Base-by-base conservation (phyloP, 768 basidiomycete genomes). In the Russula olivacea region DNA sequence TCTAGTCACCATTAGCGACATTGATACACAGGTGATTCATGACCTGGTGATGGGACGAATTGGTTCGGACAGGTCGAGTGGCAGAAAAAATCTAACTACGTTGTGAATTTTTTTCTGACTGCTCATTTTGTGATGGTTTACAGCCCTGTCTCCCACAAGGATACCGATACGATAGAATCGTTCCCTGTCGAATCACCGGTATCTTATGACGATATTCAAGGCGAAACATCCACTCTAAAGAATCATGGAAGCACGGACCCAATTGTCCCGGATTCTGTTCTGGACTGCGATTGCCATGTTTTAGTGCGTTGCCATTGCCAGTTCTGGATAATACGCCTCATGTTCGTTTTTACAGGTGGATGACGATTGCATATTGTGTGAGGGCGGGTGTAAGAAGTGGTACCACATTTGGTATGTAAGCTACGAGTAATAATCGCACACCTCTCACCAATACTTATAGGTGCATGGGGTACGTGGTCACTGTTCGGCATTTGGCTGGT, bases 211-310 rank as follows among this genome's bases (percentile, higher is more conserved):
- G 52, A 55, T 25, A 34, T 57, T 30, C 52, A 55, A 32, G 47
- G 40, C 55, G 23, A 57, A 48, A 8, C 7, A 38, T 34, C 45
- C 10, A 25, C 63, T n/a, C 48, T 17, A 59, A 55, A 14, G 70
- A 67, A 61, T 68, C 34, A 49, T 28, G 58, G 30, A 59, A 51
- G 60, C 58, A 59, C 49, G 63, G 65, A 41, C 50, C 43, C 23
- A 56, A 61, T 41, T 70, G 69, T 38, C 71, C 25, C 68, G 11
- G 79, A 81, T 64, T 74, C 73, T 11, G 79, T 75, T 3, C 66
- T 87, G 25, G 74, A 83, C n/a, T 91, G 90, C 68, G 86, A 88
- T 65, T 92, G 90, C 68, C 85, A 81, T 6, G 78, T 88, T 59
- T 66, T 64, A 55, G 89, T 88, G 70, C 55, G 41, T 60, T 12